phyloP scores from a whole-genome alignment of 2,329 filamentous ascomycete genomes.

The Orbilia brochopaga region DNA sequence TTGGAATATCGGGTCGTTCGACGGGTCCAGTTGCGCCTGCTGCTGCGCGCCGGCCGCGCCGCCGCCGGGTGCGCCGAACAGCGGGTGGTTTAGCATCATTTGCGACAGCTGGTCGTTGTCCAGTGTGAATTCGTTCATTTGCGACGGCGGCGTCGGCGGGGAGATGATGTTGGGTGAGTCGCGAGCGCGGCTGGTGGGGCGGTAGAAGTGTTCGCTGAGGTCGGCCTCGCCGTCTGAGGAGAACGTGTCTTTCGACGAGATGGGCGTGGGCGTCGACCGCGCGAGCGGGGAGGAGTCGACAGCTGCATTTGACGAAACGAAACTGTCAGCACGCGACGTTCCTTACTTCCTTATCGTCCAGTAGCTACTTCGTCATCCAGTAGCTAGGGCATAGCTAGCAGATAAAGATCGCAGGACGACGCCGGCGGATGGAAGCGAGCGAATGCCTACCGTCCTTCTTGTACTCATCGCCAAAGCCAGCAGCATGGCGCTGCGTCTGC shows the following conservation, averaged over 20 bases:
- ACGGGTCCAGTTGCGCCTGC: slow-evolving; percentile 64
- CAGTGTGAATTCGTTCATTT: slow-evolving; percentile 55
- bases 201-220: slow-evolving; percentile 76
- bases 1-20: slow-evolving; percentile 72
- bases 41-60: slow-evolving; percentile 59
- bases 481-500: slow-evolving; percentile 53
- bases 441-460: slow-evolving; percentile 49
- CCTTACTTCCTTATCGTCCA: slow-evolving; percentile 57
- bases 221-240: slow-evolving; percentile 72
- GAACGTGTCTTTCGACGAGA: slow-evolving; percentile 16
- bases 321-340: slow-evolving; percentile 55
- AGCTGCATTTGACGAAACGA: slow-evolving; percentile 53
- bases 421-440: neutral
- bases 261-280: slow-evolving; percentile 59
- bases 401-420: neutral
- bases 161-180: slow-evolving; percentile 51
- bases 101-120: slow-evolving; percentile 67
- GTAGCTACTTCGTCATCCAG: slow-evolving; percentile 52
- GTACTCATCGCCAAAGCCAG: slow-evolving; percentile 40
- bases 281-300: slow-evolving; percentile 54
- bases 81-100: slow-evolving; percentile 63
- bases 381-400: slow-evolving; percentile 6
- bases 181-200: slow-evolving; percentile 62
- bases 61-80: slow-evolving; percentile 53
- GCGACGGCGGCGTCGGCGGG: slow-evolving; percentile 48